Evolutionary conservation across 805 yeast genomes (phyloP).

Genomic region (Yamadazyma sp.): DNA sequence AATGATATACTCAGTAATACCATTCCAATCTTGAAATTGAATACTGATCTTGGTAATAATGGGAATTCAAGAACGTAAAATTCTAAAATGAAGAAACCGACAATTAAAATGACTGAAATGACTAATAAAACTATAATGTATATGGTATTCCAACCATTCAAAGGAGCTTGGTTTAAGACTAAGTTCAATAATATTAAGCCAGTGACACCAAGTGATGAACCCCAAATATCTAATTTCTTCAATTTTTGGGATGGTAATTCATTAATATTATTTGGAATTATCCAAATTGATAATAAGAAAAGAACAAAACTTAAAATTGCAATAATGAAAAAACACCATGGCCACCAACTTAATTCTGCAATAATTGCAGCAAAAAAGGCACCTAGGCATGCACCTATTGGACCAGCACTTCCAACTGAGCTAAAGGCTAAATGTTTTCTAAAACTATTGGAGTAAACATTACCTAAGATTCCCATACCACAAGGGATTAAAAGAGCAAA

Average conservation of each 20-base stretch:
- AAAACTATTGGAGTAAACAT: conserved; percentile 37
- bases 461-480: conserved; percentile 54
- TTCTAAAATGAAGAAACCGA: conserved; percentile 50
- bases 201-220: conserved; percentile 48
- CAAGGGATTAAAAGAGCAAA: conserved; percentile 59
- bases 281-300: conserved; percentile 1
- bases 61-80: conserved; percentile 44
- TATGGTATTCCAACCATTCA: conserved; percentile 60
- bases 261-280: conserved; percentile 9
- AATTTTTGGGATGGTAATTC: conserved; percentile 8
- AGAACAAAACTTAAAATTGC: conserved; percentile 36
- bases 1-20: conserved; percentile 50
- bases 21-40: conserved; percentile 44
- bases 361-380: conserved; percentile 49
- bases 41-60: conserved; percentile 49
- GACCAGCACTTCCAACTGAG: conserved; percentile 58
- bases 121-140: conserved; percentile 58
- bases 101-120: conserved; percentile 42
- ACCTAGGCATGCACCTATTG: conserved; percentile 59
- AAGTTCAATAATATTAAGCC: conserved; percentile 65
- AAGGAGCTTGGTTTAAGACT: conserved; percentile 74
- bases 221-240: conserved; percentile 21
- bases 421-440: conserved; percentile 56
- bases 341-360: conserved; percentile 51
- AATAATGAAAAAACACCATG: conserved; percentile 55